Conservation (phyloP, 176 grass and related monocot species). For the Oryza brachyantha region DNA sequence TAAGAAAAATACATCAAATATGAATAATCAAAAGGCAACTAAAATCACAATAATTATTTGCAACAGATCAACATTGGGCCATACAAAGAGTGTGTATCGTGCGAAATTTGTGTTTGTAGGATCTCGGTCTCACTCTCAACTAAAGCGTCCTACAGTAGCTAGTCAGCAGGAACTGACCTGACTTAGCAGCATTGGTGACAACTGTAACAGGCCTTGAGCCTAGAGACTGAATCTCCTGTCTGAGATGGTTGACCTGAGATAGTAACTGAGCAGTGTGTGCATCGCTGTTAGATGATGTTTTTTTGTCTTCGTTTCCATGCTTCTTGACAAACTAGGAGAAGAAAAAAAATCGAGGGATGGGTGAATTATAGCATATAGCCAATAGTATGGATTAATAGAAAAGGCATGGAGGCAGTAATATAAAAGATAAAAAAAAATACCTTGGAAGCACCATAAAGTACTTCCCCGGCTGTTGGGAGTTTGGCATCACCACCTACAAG, state of each 20-base stretch:
- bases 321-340: constrained; percentile 13
- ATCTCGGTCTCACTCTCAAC: background rate
- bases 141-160: background rate
- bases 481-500: background rate
- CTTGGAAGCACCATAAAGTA: constrained; percentile 29
- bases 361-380: background rate
- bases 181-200: constrained; percentile 30
- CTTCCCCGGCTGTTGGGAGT: constrained; percentile 3
- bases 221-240: constrained; percentile 40
- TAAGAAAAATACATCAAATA: background rate
- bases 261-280: background rate
- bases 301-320: background rate
- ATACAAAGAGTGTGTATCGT: background rate
- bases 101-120: background rate
- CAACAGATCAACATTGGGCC: background rate
- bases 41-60: background rate
- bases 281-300: background rate
- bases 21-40: background rate
- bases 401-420: background rate
- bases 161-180: constrained; percentile 22
- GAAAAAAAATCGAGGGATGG: background rate
- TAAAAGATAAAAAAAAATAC: too few relatives aligned
- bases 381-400: background rate
- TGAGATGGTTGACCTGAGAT: constrained; percentile 41
- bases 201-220: constrained; percentile 29